Base-by-base conservation (phyloP, 2,329 filamentous ascomycete genomes). In the Cryphonectria carpinicola region DNA sequence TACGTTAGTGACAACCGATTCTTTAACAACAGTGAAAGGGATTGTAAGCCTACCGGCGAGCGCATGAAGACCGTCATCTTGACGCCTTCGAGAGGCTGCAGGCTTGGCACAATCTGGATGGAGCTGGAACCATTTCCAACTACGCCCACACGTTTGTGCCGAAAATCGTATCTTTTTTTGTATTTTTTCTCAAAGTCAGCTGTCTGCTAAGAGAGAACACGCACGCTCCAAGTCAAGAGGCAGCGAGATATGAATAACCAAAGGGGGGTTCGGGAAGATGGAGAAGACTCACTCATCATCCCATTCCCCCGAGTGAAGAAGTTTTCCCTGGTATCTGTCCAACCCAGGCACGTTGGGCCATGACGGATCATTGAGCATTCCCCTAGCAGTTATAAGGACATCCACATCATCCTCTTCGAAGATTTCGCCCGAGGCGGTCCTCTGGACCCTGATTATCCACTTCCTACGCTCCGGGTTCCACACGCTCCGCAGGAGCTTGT, bases 41-140 rank as follows among this genome's bases (percentile, higher is more conserved):
- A 2, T 56, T 13, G 19, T 7, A 4, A 22, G 28, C 58, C 19
- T 39, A 61, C 58, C 58, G 58, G 82, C 54, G 81, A 84, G 67
- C 85, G 81, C 64, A 86, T 81, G 72, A 86, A 87, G 68, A 83
- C 83, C 6, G 79, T 82, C 39, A 86, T 75, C 13, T 80, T 74
- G 3, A 79, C 72, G 4, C 83, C 84, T 66, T 82, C 77, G 1
- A 82, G 56, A 71, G 82, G 83, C 73, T 86, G 84, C 54, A 88
- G 77, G 7, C 74, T 77, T 1, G 86, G 85, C 11, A 87, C 80
- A 68, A 88, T 87, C 71, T 88, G 86, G 71, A 87, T 86, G 1
- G 81, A 82, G 73, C 84, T 86, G 28, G 84, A 84, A 17, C 86
- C 86, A 68, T 84, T 84, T n/a, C 86, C 86, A 62, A 88, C 83